These are phyloP conservation scores for Colletotrichum sp. DNA, from an alignment of 2,329 filamentous ascomycete genomes.

Conservation along the genomic window DNA sequence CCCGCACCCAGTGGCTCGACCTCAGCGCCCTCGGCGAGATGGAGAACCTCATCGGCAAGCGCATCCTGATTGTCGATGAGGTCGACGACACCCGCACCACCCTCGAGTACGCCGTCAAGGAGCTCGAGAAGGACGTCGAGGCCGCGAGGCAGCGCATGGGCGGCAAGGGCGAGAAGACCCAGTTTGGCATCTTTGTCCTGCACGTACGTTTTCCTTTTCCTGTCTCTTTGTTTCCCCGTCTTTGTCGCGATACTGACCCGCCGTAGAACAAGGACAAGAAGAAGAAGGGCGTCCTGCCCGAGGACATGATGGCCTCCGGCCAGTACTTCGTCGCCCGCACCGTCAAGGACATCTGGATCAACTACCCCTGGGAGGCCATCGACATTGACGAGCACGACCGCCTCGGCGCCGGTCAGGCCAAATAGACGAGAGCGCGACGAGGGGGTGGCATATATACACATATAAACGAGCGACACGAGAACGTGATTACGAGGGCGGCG, in stretches of 20 bases:
- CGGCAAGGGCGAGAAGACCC: constrained; percentile 69
- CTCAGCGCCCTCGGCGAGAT: constrained; percentile 82
- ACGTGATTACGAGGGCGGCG: not conserved
- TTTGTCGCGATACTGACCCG: too few species aligned
- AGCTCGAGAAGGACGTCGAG: constrained; percentile 94
- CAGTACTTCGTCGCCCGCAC: constrained; percentile 88
- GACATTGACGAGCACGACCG: constrained; percentile 93
- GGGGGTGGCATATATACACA: not conserved
- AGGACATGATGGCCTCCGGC: constrained; percentile 74
- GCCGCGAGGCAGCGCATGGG: constrained; percentile 76
- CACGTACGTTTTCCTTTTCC: constrained; percentile 65
- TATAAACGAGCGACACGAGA: not conserved
- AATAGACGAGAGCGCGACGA: constrained; percentile 24
- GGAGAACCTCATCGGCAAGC: constrained; percentile 88
- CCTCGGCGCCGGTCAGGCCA: constrained; percentile 58
- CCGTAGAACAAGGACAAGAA: constrained; percentile 88
- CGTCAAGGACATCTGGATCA: constrained; percentile 95
- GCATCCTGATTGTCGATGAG: constrained; percentile 91
- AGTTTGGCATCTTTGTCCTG: constrained; percentile 94
- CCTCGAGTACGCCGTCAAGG: constrained; percentile 89
- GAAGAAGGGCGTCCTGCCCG: constrained; percentile 88
- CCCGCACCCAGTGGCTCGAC: constrained; percentile 97
- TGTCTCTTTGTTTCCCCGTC: too few species aligned
- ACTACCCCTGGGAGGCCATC: constrained; percentile 96
- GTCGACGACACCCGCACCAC: constrained; percentile 96